Evolutionary conservation across 495 filamentous ascomycete species (phyloP).

Genomic region (Penicillium taxi): DNA sequence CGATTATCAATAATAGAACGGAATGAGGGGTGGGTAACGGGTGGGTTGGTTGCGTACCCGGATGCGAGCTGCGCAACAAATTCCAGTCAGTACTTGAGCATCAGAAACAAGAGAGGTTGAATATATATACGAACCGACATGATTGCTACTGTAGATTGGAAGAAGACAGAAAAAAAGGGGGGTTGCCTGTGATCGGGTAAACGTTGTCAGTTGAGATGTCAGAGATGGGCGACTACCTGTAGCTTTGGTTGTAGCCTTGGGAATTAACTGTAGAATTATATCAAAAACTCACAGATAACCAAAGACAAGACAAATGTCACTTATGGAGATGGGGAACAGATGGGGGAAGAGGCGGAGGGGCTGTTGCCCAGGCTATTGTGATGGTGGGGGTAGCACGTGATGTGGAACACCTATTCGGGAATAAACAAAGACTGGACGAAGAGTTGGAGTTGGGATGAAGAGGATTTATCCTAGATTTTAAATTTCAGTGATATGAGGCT

Average conservation of each 20-base stretch:
- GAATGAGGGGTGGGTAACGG: conserved; percentile 9
- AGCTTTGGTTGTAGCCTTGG: no score
- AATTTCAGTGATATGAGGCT: no score
- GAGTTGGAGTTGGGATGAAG: background rate
- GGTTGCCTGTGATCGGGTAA: conserved; percentile 19
- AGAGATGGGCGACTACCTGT: conserved; percentile 4
- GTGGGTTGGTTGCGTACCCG: conserved; percentile 26
- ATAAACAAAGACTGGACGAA: conserved; percentile 11
- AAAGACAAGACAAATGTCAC: conserved; percentile 11
- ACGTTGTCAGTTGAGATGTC: conserved; percentile 23
- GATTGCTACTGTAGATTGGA: conserved; percentile 23
- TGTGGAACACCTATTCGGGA: conserved; percentile 9
- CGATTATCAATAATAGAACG: conserved; percentile 17
- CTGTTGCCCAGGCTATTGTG: conserved; percentile 33
- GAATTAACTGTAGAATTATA: background rate
- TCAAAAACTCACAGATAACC: conserved; percentile 10
- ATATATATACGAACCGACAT: conserved; percentile 34
- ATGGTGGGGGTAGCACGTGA: conserved; percentile 33
- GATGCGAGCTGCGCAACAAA: conserved; percentile 35
- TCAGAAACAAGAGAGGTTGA: background rate
- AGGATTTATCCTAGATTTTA: no score
- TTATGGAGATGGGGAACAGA: conserved; percentile 22
- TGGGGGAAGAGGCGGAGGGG: conserved; percentile 35
- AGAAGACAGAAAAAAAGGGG: conserved; percentile 17
- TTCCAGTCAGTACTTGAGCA: conserved; percentile 11